phyloP scores from a whole-genome alignment of 2,329 filamentous ascomycete species.

The Colletotrichum trifolii region DNA sequence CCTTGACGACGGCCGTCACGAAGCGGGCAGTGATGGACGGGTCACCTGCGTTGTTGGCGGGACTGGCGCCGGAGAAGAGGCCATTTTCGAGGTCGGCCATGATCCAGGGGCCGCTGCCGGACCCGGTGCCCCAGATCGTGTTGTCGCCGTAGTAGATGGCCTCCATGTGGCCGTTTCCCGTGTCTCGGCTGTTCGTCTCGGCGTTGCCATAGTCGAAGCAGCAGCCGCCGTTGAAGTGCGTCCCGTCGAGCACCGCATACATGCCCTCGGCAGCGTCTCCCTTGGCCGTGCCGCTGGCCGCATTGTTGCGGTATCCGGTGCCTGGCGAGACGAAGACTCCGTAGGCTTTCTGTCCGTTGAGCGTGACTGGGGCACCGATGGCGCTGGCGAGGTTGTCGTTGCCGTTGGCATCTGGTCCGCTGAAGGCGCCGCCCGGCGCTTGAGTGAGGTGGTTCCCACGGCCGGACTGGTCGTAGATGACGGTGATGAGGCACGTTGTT shows the following conservation, averaged over 20 bases:
- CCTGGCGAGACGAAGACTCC: conserved; percentile 71
- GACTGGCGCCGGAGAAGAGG: conserved; percentile 66
- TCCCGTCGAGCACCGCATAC: conserved; percentile 70
- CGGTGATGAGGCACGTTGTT: conserved; percentile 71
- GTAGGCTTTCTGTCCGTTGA: conserved; percentile 71
- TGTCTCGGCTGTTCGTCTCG: conserved; percentile 62
- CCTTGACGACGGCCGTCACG: conserved; percentile 67
- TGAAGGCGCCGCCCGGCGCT: conserved; percentile 67
- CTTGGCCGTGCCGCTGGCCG: conserved; percentile 60
- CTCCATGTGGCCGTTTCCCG: conserved; percentile 75
- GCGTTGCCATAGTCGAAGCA: conserved; percentile 70
- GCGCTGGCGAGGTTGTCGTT: conserved; percentile 71
- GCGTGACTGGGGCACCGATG: conserved; percentile 68
- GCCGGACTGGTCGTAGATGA: conserved; percentile 75
- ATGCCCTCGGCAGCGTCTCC: conserved; percentile 68
- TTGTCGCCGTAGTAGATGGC: conserved; percentile 72
- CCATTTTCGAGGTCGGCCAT: conserved; percentile 78
- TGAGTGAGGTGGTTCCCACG: conserved; percentile 70
- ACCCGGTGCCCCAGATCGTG: conserved; percentile 65
- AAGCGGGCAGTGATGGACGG: conserved; percentile 67
- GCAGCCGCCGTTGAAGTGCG: conserved; percentile 67
- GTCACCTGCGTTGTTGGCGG: conserved; percentile 60
- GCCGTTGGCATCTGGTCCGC: conserved; percentile 65
- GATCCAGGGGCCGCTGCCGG: conserved; percentile 72
- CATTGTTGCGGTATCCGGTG: conserved; percentile 72